Conservation (phyloP, 352 stramenopile species). For the Thraustochytrium striatum region DNA sequence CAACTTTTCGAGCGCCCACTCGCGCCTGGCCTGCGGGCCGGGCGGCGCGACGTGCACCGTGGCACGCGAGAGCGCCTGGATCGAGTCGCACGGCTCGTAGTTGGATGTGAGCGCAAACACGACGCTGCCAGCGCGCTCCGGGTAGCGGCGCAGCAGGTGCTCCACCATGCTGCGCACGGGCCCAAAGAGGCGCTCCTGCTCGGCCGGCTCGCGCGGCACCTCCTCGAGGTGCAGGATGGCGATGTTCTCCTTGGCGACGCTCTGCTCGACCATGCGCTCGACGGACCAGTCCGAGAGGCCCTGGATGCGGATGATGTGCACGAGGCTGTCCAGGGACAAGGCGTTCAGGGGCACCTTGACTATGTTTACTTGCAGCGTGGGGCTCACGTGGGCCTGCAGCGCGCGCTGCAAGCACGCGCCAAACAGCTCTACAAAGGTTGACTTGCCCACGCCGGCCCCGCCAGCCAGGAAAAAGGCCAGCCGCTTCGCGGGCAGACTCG, state of each 20-base stretch:
- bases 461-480: slow-evolving; percentile 28
- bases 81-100: slow-evolving; percentile 12
- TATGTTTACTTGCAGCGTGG: slow-evolving; percentile 1
- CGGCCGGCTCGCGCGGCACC: background rate
- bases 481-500: background rate
- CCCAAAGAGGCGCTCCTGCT: slow-evolving; percentile 19
- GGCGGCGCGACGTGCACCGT: background rate
- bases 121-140: slow-evolving; percentile 10
- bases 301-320: slow-evolving; percentile 36
- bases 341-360: slow-evolving; percentile 46
- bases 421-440: slow-evolving; percentile 35
- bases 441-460: slow-evolving; percentile 30
- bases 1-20: slow-evolving; percentile 14
- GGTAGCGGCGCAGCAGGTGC: slow-evolving; percentile 34
- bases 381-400: slow-evolving; percentile 18
- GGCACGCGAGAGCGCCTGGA: background rate
- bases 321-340: slow-evolving; percentile 8
- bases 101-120: slow-evolving; percentile 43
- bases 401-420: background rate
- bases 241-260: slow-evolving; percentile 43
- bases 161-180: slow-evolving; percentile 40
- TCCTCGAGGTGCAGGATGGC: slow-evolving; percentile 46
- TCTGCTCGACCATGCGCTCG: slow-evolving; percentile 47
- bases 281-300: slow-evolving; percentile 49
- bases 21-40: background rate